Percentiles rank a stretch among this genome's conserved stretches.
Conservation (phyloP, 1,284 basidiomycete species). For the Golubevia sp. region DNA sequence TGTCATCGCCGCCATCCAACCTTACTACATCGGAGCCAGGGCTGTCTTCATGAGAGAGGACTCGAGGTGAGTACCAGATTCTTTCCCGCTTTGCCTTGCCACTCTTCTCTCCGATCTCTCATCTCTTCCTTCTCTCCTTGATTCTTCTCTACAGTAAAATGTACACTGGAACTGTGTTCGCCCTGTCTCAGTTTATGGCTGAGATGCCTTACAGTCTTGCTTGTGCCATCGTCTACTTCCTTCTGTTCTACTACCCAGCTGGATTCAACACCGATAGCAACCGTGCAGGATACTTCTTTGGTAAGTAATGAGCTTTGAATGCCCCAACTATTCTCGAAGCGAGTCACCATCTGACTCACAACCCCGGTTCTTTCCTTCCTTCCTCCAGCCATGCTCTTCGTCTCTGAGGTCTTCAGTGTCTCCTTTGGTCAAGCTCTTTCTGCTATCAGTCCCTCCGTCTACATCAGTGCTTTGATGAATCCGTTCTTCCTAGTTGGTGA, state of each 20-base stretch:
- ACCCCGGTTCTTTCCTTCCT: slow-evolving; percentile 14
- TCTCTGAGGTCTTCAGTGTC: slow-evolving; percentile 70
- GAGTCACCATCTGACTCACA: no score
- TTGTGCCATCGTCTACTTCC: slow-evolving; percentile 43
- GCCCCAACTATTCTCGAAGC: no score
- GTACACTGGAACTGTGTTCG: slow-evolving; percentile 50
- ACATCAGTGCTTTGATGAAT: slow-evolving; percentile 79
- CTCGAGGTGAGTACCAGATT: slow-evolving; percentile 40
- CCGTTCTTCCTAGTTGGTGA: slow-evolving; percentile 73
- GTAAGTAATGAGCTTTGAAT: no score
- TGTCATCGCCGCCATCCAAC: slow-evolving; percentile 12
- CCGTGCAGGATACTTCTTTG: slow-evolving; percentile 69
- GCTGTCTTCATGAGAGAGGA: slow-evolving; percentile 50
- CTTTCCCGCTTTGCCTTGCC: slow-evolving; percentile 23
- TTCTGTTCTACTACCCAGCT: slow-evolving; percentile 42
- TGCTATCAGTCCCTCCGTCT: slow-evolving; percentile 71
- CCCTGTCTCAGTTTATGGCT: slow-evolving; percentile 43
- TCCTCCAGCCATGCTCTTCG: slow-evolving; percentile 26
- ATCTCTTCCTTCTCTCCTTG: slow-evolving; percentile 64
- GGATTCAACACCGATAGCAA: slow-evolving; percentile 59
- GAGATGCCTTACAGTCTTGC: slow-evolving; percentile 44
- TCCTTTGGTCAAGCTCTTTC: slow-evolving; percentile 74
- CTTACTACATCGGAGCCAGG: slow-evolving; percentile 45
- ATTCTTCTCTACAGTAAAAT: slow-evolving; percentile 67
- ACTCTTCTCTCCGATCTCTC: slow-evolving; percentile 16